Evolutionary conservation across 176 grass and related monocot genomes (phyloP).

Genomic region (Dendrocalamus sinicus): DNA sequence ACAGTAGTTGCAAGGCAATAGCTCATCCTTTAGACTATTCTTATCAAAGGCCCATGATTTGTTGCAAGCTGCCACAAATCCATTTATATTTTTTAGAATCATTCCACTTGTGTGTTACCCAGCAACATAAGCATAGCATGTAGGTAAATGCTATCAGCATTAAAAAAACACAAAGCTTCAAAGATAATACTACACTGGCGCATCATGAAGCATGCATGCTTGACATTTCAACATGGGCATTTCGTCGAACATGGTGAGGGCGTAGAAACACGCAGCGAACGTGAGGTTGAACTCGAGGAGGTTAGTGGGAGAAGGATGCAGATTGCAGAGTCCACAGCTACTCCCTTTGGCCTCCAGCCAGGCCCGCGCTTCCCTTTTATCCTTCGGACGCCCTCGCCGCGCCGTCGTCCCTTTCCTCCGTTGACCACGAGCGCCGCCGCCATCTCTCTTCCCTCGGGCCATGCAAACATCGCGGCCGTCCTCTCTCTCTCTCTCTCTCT

Average conservation of each 20-base stretch:
- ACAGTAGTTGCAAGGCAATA: not conserved
- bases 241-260: not conserved
- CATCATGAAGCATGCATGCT: not conserved
- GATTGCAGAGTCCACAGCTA: too few relatives aligned
- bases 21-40: not conserved
- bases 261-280: not conserved
- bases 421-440: too few relatives aligned
- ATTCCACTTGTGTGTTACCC: not conserved
- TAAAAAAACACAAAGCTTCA: not conserved
- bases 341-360: too few relatives aligned
- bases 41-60: not conserved
- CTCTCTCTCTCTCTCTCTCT: too few relatives aligned
- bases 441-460: too few relatives aligned
- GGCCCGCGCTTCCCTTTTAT: not conserved
- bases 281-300: too few relatives aligned
- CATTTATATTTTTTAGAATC: not conserved
- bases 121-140: not conserved
- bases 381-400: not conserved
- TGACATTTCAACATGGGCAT: not conserved
- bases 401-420: not conserved
- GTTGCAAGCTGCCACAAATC: not conserved
- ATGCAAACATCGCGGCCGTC: too few relatives aligned
- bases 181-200: not conserved
- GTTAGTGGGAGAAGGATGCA: too few relatives aligned
- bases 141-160: not conserved